phyloP scores from a whole-genome alignment of 148 eudicot species.

The Vaccinium corymbosum region DNA sequence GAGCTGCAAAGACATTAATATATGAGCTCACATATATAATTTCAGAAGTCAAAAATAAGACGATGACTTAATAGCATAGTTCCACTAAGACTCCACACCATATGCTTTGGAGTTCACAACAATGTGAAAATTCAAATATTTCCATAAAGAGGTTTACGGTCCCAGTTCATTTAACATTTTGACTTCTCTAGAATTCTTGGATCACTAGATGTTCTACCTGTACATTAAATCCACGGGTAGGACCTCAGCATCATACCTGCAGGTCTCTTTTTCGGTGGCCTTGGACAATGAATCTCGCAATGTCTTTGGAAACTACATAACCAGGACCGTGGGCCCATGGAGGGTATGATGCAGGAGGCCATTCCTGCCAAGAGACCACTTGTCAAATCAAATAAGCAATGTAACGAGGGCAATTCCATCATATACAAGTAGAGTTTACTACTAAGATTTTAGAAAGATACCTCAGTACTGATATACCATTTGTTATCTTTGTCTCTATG shows the following conservation, averaged over 20 bases:
- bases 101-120: neutral
- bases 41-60: neutral
- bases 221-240: neutral
- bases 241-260: slow-evolving; percentile 36
- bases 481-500: slow-evolving; percentile 79
- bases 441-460: slow-evolving; percentile 21
- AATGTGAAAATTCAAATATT: neutral
- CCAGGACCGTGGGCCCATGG: slow-evolving; percentile 99
- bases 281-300: slow-evolving; percentile 67
- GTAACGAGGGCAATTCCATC: neutral
- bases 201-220: neutral
- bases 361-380: slow-evolving; percentile 51
- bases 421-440: neutral
- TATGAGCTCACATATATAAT: neutral
- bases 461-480: slow-evolving; percentile 84
- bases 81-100: neutral
- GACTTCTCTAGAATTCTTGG: neutral
- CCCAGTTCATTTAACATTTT: neutral
- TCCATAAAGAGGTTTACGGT: neutral
- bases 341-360: slow-evolving; percentile 70
- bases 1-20: slow-evolving; percentile 18
- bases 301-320: slow-evolving; percentile 69
- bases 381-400: neutral
- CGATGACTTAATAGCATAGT: neutral
- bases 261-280: slow-evolving; percentile 59